phyloP scores from a whole-genome alignment of 2,329 filamentous ascomycete species.

The Pleurostoma richardsiae region DNA sequence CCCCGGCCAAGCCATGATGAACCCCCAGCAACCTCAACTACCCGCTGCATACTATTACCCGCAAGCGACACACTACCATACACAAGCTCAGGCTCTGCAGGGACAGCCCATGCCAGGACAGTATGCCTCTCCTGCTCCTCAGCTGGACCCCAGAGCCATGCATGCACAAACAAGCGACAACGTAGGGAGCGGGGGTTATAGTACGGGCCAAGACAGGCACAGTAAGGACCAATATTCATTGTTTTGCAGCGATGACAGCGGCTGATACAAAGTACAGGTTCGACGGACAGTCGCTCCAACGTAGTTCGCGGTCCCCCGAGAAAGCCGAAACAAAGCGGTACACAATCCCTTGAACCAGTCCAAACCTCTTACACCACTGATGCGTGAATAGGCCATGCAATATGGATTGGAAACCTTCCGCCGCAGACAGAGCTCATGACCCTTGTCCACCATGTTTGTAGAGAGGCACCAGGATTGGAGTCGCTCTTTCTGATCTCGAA shows the following conservation, averaged over 20 bases:
- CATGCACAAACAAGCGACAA: slow-evolving; percentile 10
- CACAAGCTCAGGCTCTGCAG: slow-evolving; percentile 23
- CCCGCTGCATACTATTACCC: slow-evolving; percentile 38
- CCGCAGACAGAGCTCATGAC: slow-evolving; percentile 75
- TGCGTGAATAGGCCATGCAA: slow-evolving; percentile 60
- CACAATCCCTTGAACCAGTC: slow-evolving; percentile 14
- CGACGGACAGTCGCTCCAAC: slow-evolving; percentile 27
- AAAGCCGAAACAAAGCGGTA: slow-evolving; percentile 59
- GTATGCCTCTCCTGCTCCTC: slow-evolving; percentile 21
- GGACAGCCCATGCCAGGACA: slow-evolving; percentile 26
- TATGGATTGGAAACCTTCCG: slow-evolving; percentile 94
- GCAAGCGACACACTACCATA: slow-evolving; percentile 28
- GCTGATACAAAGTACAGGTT: slow-evolving; percentile 5
- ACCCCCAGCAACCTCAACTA: slow-evolving; percentile 25
- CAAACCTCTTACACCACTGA: slow-evolving; percentile 1
- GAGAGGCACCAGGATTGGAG: slow-evolving; percentile 72
- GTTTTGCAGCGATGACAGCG: not conserved
- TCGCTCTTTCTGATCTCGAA: slow-evolving; percentile 93
- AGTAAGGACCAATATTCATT: slow-evolving; percentile 6
- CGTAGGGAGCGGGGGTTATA: not conserved
- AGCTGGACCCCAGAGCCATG: slow-evolving; percentile 16
- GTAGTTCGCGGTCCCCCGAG: slow-evolving; percentile 48
- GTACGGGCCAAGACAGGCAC: slow-evolving; percentile 6
- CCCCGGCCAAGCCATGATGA: slow-evolving; percentile 34
- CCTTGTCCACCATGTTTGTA: slow-evolving; percentile 87